Evolutionary conservation across 2,329 filamentous ascomycete species (phyloP).

Genomic region (Ophiostoma himal-ulmi): DNA sequence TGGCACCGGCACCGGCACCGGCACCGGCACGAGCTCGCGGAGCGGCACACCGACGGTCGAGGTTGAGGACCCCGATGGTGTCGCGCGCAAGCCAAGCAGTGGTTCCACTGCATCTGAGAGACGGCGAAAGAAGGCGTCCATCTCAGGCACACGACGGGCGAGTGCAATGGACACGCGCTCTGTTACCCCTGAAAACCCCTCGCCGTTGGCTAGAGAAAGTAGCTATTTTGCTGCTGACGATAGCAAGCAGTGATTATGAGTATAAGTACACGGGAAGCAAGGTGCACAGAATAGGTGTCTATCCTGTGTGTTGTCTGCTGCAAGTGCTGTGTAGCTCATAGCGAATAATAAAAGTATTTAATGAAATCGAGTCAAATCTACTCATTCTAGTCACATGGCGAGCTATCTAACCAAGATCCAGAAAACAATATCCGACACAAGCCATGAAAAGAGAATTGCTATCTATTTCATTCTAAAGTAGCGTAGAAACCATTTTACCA

Average conservation of each 20-base stretch:
- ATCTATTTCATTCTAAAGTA: too few species aligned
- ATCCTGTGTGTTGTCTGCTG: not conserved
- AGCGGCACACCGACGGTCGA: slow-evolving; percentile 39
- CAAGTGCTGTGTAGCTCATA: not conserved
- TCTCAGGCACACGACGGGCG: slow-evolving; percentile 32
- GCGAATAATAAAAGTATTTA: not conserved
- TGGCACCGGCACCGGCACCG: slow-evolving; percentile 27
- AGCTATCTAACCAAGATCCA: not conserved
- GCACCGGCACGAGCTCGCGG: not conserved
- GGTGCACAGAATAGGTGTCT: not conserved
- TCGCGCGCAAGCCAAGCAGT: slow-evolving; percentile 42
- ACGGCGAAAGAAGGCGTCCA: slow-evolving; percentile 43
- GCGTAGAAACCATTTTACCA: too few species aligned
- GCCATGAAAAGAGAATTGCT: not conserved
- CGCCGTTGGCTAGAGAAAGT: slow-evolving; percentile 48
- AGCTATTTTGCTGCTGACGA: slow-evolving; percentile 29
- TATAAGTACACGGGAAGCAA: not conserved
- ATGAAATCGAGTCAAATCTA: not conserved
- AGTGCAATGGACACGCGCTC: slow-evolving; percentile 44
- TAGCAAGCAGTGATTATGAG: not conserved
- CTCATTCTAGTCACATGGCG: not conserved
- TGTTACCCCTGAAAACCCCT: slow-evolving; percentile 50
- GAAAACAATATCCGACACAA: too few species aligned
- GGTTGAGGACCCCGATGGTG: slow-evolving; percentile 33
- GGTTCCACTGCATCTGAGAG: slow-evolving; percentile 45